Evolutionary conservation across 2,329 filamentous ascomycete species (phyloP).

Genomic region (Juglanconis oblonga): DNA sequence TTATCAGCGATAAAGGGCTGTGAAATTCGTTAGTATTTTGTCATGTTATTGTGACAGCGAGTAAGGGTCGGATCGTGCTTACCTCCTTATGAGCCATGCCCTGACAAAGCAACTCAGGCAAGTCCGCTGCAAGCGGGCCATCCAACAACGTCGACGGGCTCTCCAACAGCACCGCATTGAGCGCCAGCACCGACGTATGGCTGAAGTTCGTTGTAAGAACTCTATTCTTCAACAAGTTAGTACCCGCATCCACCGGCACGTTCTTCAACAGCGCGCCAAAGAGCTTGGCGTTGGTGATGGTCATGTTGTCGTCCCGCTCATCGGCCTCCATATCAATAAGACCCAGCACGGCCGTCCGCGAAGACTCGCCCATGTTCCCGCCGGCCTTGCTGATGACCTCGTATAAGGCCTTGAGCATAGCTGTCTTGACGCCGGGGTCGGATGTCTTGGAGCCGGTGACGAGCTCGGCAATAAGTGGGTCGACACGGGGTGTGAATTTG

Average conservation of each 20-base stretch:
- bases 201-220: slow-evolving; percentile 76
- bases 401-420: slow-evolving; percentile 95
- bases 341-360: slow-evolving; percentile 77
- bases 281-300: slow-evolving; percentile 85
- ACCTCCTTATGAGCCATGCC: slow-evolving; percentile 76
- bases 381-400: slow-evolving; percentile 96
- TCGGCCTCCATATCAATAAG: slow-evolving; percentile 85
- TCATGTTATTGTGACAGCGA: neutral
- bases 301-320: slow-evolving; percentile 72
- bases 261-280: slow-evolving; percentile 88
- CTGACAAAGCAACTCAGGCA: slow-evolving; percentile 72
- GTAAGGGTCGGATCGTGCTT: slow-evolving; percentile 34
- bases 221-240: slow-evolving; percentile 60
- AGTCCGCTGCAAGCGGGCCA: slow-evolving; percentile 65
- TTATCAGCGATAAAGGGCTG: slow-evolving; percentile 86
- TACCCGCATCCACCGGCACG: slow-evolving; percentile 69
- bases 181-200: slow-evolving; percentile 75
- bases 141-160: slow-evolving; percentile 68
- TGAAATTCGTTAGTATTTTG: slow-evolving; percentile 3
- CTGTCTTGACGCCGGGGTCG: slow-evolving; percentile 83
- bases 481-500: slow-evolving; percentile 90
- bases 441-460: slow-evolving; percentile 92
- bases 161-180: slow-evolving; percentile 87
- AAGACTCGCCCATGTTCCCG: slow-evolving; percentile 88
- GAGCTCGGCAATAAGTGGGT: slow-evolving; percentile 87